Conservation (phyloP, 2,329 filamentous ascomycete species). For the Paraphaeosphaeria sporulosa region DNA sequence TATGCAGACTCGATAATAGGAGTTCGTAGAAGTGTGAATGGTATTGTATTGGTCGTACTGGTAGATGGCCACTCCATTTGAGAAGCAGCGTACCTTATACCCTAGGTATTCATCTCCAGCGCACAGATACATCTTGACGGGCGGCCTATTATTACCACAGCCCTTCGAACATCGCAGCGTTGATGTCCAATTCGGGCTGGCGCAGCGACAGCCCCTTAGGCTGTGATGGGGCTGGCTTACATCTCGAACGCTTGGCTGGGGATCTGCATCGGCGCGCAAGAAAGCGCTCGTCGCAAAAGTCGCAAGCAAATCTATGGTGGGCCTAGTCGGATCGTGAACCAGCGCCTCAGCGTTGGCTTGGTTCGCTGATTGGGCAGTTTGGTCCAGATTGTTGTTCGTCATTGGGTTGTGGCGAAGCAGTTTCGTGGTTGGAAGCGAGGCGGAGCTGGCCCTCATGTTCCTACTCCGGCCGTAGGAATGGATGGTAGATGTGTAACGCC, state of each 20-base stretch:
- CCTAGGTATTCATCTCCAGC: neutral
- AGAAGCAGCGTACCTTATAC: constrained; percentile 4
- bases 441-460: constrained; percentile 4
- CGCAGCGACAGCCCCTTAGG: neutral
- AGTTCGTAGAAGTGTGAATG: too few relatives aligned
- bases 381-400: neutral
- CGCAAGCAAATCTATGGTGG: constrained; percentile 2
- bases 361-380: neutral
- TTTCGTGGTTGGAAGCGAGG: neutral
- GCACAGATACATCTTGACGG: neutral
- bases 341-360: neutral
- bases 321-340: neutral
- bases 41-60: too few relatives aligned
- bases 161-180: neutral
- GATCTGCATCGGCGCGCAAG: neutral
- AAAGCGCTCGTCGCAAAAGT: neutral
- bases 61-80: neutral
- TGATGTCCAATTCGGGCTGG: neutral
- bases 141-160: constrained; percentile 4
- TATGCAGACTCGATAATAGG: too few relatives aligned
- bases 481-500: neutral
- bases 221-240: constrained; percentile 5
- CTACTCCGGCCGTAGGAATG: constrained; percentile 6
- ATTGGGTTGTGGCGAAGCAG: constrained; percentile 8
- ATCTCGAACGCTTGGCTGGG: constrained; percentile 5